Percentiles rank a stretch among this genome's conserved stretches.
These are phyloP conservation scores for Lasiodiplodia citricola DNA, from an alignment of 2,329 filamentous ascomycete genomes.

Conservation along the genomic window DNA sequence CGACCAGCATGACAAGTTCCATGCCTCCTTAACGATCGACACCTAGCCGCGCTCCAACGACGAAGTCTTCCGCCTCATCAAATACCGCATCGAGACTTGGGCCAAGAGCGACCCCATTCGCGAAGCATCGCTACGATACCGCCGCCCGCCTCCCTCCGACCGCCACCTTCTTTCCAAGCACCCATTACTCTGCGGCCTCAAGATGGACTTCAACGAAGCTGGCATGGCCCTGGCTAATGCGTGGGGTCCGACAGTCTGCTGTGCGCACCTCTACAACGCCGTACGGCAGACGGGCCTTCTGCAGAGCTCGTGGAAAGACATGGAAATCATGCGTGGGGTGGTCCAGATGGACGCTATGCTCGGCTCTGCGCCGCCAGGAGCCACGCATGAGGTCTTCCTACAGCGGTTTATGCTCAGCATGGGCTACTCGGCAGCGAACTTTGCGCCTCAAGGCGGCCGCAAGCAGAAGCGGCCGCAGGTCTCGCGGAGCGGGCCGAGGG, in stretches of 20 bases:
- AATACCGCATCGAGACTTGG: constrained; percentile 27
- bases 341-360: too few relatives aligned
- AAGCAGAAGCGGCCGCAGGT: constrained; percentile 19
- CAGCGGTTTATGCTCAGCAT: constrained; percentile 48
- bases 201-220: constrained; percentile 38
- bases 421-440: constrained; percentile 37
- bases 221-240: constrained; percentile 44
- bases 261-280: constrained; percentile 52
- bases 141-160: constrained; percentile 9
- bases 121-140: background rate
- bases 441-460: constrained; percentile 31
- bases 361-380: too few relatives aligned
- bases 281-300: constrained; percentile 39
- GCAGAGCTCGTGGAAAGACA: constrained; percentile 45
- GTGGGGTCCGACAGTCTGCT: constrained; percentile 48
- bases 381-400: constrained; percentile 43
- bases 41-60: constrained; percentile 33
- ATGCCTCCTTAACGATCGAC: constrained; percentile 28
- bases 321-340: constrained; percentile 42
- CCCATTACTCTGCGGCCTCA: constrained; percentile 42
- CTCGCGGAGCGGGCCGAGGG: constrained; percentile 39
- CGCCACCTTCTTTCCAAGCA: constrained; percentile 30
- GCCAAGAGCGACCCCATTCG: constrained; percentile 12
- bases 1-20: constrained; percentile 29
- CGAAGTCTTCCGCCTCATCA: constrained; percentile 24